phyloP scores from a whole-genome alignment of 768 basidiomycete species.

The Filobasidium wieringae region DNA sequence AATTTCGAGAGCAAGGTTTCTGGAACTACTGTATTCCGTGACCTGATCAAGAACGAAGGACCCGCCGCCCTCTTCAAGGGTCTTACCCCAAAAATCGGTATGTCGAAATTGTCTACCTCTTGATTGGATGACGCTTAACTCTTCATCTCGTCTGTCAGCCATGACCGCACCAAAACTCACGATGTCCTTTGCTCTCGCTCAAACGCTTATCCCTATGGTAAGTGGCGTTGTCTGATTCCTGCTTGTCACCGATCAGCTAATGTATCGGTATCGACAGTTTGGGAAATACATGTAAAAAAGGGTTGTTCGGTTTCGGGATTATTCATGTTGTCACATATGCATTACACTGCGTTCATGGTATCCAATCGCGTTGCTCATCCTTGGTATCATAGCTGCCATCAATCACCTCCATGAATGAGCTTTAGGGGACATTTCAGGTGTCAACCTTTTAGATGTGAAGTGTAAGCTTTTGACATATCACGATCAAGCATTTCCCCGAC shows the following conservation, averaged over 20 bases:
- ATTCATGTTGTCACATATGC: not conserved
- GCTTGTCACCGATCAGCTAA: not conserved
- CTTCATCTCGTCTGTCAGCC: not conserved
- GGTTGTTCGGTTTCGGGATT: not conserved
- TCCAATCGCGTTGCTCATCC: no score
- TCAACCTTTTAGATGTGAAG: no score
- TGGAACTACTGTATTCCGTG: constrained; percentile 68
- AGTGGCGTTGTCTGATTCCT: not conserved
- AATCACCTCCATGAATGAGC: no score
- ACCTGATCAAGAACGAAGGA: constrained; percentile 80
- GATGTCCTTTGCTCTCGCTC: constrained; percentile 1
- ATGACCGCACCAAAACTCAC: not conserved
- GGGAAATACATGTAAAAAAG: not conserved
- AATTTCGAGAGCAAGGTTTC: constrained; percentile 56
- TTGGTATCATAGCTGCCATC: no score
- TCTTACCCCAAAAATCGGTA: constrained; percentile 75
- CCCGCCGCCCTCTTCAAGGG: constrained; percentile 83
- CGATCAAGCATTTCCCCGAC: no score
- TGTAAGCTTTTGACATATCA: no score
- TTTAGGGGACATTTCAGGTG: no score
- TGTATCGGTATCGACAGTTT: not conserved
- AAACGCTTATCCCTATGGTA: not conserved
- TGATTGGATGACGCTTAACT: not conserved
- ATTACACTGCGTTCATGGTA: no score
- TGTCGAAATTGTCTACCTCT: not conserved